Conservation (phyloP, 2,329 filamentous ascomycete genomes). For the Kalaharituber pfeilii region DNA sequence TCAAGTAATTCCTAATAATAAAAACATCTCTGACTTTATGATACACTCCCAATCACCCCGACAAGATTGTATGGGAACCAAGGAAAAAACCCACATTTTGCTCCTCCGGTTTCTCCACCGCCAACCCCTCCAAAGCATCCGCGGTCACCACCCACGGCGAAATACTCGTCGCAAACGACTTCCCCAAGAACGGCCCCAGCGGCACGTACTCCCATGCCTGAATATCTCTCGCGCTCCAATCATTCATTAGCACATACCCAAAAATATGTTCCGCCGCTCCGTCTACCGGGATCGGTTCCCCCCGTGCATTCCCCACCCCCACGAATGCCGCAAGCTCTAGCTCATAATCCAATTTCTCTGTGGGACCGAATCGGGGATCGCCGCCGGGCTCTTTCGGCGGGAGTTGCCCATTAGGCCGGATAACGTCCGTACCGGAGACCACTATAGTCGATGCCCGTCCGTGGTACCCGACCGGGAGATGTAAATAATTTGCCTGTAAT, state of each 20-base stretch:
- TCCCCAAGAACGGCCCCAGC: constrained; percentile 63
- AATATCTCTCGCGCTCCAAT: constrained; percentile 63
- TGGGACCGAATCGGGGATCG: constrained; percentile 45
- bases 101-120: constrained; percentile 34
- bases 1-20: not conserved
- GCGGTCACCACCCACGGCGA: constrained; percentile 63
- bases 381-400: constrained; percentile 43
- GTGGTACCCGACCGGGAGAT: constrained; percentile 68
- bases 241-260: constrained; percentile 66
- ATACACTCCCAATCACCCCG: no score
- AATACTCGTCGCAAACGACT: constrained; percentile 67
- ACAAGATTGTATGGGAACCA: no score
- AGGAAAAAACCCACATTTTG: no score
- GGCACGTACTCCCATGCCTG: constrained; percentile 75
- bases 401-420: constrained; percentile 58
- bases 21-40: no score
- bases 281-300: constrained; percentile 43
- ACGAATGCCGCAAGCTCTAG: constrained; percentile 49
- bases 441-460: constrained; percentile 60
- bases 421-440: constrained; percentile 53
- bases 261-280: constrained; percentile 57
- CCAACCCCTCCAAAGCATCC: constrained; percentile 57
- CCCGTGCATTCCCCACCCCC: constrained; percentile 37
- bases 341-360: constrained; percentile 57
- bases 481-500: constrained; percentile 64